Conservation (phyloP, 176 grass and related monocot genomes). For the Canna indica region DNA sequence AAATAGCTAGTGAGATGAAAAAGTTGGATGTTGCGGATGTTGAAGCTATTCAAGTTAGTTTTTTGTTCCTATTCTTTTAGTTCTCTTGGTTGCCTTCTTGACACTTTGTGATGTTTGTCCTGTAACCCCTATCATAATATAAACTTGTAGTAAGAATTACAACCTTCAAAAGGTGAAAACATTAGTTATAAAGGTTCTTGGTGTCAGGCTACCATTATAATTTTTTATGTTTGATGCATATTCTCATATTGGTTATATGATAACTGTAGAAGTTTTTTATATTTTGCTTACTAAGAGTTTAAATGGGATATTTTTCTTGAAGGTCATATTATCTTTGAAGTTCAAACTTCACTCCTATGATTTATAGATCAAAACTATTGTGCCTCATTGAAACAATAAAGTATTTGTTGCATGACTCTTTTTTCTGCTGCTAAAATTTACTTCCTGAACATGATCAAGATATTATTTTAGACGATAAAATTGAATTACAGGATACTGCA, state of each 20-base stretch:
- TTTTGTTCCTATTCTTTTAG: not conserved
- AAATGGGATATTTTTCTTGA: not conserved
- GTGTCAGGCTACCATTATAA: not conserved
- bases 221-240: not conserved
- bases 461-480: not conserved
- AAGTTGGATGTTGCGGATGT: not conserved
- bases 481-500: not conserved
- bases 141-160: too few species aligned
- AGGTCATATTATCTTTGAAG: too few species aligned
- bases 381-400: not conserved
- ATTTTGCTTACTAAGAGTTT: not conserved
- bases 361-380: not conserved
- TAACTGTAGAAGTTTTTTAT: not conserved
- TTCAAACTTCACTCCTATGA: not conserved
- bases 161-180: too few species aligned
- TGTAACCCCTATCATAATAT: too few species aligned
- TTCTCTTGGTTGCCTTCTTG: too few species aligned
- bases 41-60: not conserved
- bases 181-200: not conserved
- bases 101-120: too few species aligned
- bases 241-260: not conserved
- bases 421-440: not conserved
- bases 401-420: not conserved
- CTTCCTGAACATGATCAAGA: not conserved
- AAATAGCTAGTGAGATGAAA: not conserved